These are phyloP conservation scores for Cyclospora cayetanensis DNA, from an alignment of 169 alveolate genomes.

Conservation along the genomic window DNA sequence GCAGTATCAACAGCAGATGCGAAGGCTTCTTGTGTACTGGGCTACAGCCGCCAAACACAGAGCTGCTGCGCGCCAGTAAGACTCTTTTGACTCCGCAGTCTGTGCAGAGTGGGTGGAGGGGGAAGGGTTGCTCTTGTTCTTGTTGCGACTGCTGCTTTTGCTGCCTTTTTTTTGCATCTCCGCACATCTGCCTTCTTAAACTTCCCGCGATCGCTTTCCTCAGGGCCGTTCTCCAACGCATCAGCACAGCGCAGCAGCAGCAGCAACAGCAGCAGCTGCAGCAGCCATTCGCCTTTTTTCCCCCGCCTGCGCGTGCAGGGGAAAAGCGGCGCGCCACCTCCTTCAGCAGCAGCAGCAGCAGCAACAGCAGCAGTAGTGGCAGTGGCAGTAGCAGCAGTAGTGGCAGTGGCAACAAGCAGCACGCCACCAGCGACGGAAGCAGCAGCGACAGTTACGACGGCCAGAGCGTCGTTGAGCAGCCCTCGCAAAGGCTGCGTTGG, in stretches of 20 bases:
- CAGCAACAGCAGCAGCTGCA: conserved; percentile 41
- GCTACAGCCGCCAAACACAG: conserved; percentile 37
- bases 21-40: not conserved
- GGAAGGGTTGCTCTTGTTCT: not conserved
- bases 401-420: not conserved
- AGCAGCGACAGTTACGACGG: no score
- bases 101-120: not conserved
- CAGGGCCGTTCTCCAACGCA: conserved; percentile 62
- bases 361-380: conserved; percentile 10
- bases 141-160: not conserved
- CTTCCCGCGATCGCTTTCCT: not conserved
- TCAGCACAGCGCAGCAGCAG: not conserved
- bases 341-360: conserved; percentile 42
- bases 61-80: conserved; percentile 28
- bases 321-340: not conserved
- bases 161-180: not conserved
- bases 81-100: not conserved
- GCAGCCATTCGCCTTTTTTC: not conserved
- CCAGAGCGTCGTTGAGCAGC: no score
- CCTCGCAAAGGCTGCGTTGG: no score
- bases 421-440: conserved; percentile 5
- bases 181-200: not conserved
- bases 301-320: not conserved
- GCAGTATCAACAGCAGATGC: conserved; percentile 18
- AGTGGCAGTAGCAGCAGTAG: conserved; percentile 1